These are phyloP conservation scores for Brettanomyces anomalus DNA, from an alignment of 805 yeast genomes.

Conservation along the genomic window DNA sequence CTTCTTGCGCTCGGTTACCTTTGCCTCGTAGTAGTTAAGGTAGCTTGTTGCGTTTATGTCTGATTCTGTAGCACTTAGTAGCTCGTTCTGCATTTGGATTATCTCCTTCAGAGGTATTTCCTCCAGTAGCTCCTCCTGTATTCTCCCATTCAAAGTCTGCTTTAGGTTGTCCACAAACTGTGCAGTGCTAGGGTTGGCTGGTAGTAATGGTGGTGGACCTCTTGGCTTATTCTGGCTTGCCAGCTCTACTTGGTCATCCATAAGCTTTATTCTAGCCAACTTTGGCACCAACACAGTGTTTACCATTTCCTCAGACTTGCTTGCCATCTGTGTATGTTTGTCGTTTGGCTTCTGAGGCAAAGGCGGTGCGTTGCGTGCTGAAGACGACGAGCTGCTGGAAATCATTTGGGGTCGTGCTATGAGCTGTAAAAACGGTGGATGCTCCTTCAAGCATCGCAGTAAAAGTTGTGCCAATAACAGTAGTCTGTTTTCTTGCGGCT, in stretches of 20 bases:
- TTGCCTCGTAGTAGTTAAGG: conserved; percentile 9
- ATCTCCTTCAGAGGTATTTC: conserved; percentile 2
- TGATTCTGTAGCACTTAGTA: conserved; percentile 13
- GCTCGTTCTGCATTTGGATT: conserved; percentile 10
- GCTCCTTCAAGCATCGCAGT: conserved; percentile 10
- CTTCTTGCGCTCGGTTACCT: conserved; percentile 17
- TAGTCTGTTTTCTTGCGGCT: conserved; percentile 20
- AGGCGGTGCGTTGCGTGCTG: conserved; percentile 3
- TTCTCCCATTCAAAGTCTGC: conserved; percentile 3
- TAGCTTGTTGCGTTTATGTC: conserved; percentile 10
- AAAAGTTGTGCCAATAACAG: conserved; percentile 16
- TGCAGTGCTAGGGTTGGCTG: conserved; percentile 20
- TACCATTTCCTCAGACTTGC: too few species aligned
- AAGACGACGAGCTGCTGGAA: conserved; percentile 22
- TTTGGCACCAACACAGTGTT: not conserved
- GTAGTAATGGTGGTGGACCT: conserved; percentile 17
- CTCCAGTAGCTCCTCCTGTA: conserved; percentile 4
- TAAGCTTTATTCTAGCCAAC: not conserved
- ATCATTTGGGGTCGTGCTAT: conserved; percentile 12
- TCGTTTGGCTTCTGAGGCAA: not conserved
- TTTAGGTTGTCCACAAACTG: conserved; percentile 8
- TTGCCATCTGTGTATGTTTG: too few species aligned
- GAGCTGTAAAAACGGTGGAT: conserved; percentile 9
- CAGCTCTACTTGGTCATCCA: not conserved
- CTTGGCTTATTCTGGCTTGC: not conserved